phyloP scores from a whole-genome alignment of 2,329 filamentous ascomycete genomes.

The Stagonosporopsis tanaceti region DNA sequence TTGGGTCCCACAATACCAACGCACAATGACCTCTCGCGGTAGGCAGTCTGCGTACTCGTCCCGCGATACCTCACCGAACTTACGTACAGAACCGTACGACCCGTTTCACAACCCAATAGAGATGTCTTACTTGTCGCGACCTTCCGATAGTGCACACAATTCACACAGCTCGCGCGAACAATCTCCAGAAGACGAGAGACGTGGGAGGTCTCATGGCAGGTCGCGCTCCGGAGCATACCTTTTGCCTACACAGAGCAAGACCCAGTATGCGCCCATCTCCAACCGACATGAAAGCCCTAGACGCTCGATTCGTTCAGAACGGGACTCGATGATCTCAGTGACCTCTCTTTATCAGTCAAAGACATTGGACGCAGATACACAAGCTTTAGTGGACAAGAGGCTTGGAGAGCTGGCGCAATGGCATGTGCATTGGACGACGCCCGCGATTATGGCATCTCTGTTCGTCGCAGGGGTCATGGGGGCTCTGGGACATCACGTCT shows the following conservation, averaged over 20 bases:
- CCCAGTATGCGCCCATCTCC: conserved; percentile 33
- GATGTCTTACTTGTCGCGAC: conserved; percentile 31
- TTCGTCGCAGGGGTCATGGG: conserved; percentile 43
- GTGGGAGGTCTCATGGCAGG: conserved; percentile 21
- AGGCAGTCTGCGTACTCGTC: conserved; percentile 31
- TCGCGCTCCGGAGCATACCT: conserved; percentile 30
- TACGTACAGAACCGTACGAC: conserved; percentile 36
- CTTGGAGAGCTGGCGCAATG: conserved; percentile 47
- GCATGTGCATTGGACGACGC: conserved; percentile 48
- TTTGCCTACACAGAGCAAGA: conserved; percentile 18
- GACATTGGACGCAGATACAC: conserved; percentile 40
- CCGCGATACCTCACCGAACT: conserved; percentile 35
- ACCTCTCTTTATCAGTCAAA: conserved; percentile 38
- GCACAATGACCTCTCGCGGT: conserved; percentile 36
- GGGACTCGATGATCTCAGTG: conserved; percentile 35
- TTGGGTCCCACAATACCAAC: not conserved
- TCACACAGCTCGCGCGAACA: conserved; percentile 21
- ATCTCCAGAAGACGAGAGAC: conserved; percentile 22
- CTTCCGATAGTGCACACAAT: conserved; percentile 17
- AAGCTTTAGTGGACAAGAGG: conserved; percentile 43
- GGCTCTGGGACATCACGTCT: conserved; percentile 48
- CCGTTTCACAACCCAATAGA: conserved; percentile 40
- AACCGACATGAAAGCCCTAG: conserved; percentile 23
- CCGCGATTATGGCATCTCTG: conserved; percentile 37
- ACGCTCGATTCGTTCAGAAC: conserved; percentile 25